These are phyloP conservation scores for Dorcoceras hygrometricum DNA, from an alignment of 257 asterid species.

Conservation along the genomic window DNA sequence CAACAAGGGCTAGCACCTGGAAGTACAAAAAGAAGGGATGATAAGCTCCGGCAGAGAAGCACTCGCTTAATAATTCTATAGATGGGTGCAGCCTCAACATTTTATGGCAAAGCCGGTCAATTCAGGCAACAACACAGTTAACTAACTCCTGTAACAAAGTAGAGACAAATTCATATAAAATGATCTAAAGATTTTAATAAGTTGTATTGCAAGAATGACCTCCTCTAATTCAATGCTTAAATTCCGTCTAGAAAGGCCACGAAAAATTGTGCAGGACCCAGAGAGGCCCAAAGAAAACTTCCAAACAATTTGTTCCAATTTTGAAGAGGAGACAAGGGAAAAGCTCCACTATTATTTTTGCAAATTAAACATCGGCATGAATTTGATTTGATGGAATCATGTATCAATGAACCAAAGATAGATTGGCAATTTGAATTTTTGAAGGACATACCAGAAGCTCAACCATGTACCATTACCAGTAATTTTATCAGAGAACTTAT, in stretches of 20 bases:
- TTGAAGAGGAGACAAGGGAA: not conserved
- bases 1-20: constrained; percentile 69
- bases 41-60: constrained; percentile 11
- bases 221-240: not conserved
- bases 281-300: not conserved
- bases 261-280: not conserved
- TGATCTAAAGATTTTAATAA: not conserved
- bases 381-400: not conserved
- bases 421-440: not conserved
- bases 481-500: not conserved
- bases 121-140: not conserved
- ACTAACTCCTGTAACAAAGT: not conserved
- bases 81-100: not conserved
- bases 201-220: not conserved
- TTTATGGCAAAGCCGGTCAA: not conserved
- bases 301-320: not conserved
- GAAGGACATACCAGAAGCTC: not conserved
- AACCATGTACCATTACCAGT: not conserved
- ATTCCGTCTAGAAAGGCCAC: not conserved
- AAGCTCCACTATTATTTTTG: not conserved
- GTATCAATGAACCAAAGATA: not conserved
- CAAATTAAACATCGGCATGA: not conserved
- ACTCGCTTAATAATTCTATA: not conserved
- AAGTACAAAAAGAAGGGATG: constrained; percentile 27
- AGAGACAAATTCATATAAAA: not conserved